A percentile compares a stretch with the other conserved stretches of the same genome.
phyloP scores from a whole-genome alignment of 208 protist species.

The Phytomonas francai region DNA sequence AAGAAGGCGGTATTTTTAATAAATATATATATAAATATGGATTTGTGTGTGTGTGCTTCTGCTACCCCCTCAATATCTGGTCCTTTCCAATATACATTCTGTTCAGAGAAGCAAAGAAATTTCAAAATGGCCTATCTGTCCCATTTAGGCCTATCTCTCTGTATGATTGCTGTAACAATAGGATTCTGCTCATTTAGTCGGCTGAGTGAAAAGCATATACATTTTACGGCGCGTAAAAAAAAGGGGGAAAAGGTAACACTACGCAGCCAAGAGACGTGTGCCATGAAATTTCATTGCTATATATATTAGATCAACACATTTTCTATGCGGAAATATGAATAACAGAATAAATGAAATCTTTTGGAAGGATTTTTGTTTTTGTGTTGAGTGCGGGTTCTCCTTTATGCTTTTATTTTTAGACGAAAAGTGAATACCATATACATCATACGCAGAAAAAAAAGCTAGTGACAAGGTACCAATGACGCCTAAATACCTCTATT shows the following conservation, averaged over 20 bases:
- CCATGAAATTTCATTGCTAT: background rate
- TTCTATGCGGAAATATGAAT: background rate
- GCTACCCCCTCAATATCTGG: background rate
- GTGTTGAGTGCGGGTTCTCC: background rate
- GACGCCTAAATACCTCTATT: background rate
- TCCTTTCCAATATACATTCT: background rate
- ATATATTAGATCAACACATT: conserved; percentile 1
- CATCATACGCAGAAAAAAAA: background rate
- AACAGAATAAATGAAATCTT: background rate
- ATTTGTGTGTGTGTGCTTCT: background rate
- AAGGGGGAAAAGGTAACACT: background rate
- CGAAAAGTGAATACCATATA: background rate
- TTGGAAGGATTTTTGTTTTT: background rate
- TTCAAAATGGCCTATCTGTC: background rate
- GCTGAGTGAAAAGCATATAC: background rate
- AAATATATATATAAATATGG: background rate
- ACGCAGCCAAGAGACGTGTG: background rate
- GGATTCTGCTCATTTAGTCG: background rate
- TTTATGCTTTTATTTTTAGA: background rate
- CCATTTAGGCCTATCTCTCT: background rate
- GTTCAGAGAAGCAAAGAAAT: background rate
- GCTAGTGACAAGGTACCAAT: background rate
- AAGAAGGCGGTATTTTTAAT: background rate
- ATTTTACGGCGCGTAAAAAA: background rate
- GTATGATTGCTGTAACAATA: background rate